Percentiles rank a stretch among this genome's conserved stretches.
phyloP scores from a whole-genome alignment of 2,329 filamentous ascomycete genomes.

The Colletotrichum zoysiae region DNA sequence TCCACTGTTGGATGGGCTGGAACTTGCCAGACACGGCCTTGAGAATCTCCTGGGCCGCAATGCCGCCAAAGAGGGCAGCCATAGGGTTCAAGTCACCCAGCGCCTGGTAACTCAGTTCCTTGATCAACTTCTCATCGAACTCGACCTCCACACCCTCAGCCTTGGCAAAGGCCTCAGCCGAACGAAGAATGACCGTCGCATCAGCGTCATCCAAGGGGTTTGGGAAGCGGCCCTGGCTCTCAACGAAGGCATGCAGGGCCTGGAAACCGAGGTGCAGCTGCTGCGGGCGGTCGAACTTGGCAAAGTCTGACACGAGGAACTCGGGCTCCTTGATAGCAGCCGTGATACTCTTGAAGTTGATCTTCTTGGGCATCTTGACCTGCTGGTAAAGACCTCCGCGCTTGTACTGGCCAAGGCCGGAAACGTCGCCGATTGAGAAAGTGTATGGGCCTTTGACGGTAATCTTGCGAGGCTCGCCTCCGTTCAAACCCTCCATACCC shows the following conservation, averaged over 20 bases:
- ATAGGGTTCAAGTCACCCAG: constrained; percentile 91
- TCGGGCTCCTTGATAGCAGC: constrained; percentile 87
- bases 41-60: constrained; percentile 92
- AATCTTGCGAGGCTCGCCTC: constrained; percentile 86
- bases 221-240: constrained; percentile 80
- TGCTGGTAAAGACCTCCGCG: constrained; percentile 92
- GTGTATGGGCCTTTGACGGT: constrained; percentile 96
- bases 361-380: constrained; percentile 97
- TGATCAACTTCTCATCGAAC: constrained; percentile 91
- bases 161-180: constrained; percentile 79
- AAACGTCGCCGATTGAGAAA: constrained; percentile 96
- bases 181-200: constrained; percentile 80
- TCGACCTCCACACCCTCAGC: constrained; percentile 84
- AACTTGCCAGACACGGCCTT: constrained; percentile 99
- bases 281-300: constrained; percentile 95
- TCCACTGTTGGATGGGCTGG: constrained; percentile 92
- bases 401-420: constrained; percentile 86
- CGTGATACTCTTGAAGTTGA: constrained; percentile 88
- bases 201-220: constrained; percentile 87
- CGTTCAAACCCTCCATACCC: constrained; percentile 91
- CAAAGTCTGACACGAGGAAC: constrained; percentile 92
- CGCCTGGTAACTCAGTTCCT: constrained; percentile 94
- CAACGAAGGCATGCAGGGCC: constrained; percentile 87
- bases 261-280: constrained; percentile 95
- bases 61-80: constrained; percentile 94